Conservation (phyloP, 2,329 filamentous ascomycete species). For the Paraphaeosphaeria sporulosa region DNA sequence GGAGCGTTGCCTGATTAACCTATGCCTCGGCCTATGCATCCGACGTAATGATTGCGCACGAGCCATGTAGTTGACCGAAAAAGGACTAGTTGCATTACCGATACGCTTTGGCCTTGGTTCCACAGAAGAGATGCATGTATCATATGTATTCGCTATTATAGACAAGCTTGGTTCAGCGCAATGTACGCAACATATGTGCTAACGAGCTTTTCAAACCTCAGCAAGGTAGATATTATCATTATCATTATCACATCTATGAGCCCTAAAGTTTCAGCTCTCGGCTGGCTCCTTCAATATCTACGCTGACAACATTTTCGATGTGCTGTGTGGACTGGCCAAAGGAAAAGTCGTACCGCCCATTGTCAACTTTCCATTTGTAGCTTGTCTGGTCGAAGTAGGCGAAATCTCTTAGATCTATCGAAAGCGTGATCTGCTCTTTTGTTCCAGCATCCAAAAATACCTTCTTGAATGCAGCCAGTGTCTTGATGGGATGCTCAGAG, state of each 20-base stretch:
- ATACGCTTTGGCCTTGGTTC: too few species aligned
- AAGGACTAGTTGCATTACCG: background rate
- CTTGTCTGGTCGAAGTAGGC: slow-evolving; percentile 42
- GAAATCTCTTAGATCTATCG: slow-evolving; percentile 34
- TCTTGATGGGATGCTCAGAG: slow-evolving; percentile 66
- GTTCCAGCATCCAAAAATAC: slow-evolving; percentile 66
- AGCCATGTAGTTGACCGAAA: background rate
- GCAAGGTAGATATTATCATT: background rate
- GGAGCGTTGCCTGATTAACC: background rate
- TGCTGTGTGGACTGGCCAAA: slow-evolving; percentile 41
- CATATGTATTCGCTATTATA: too few species aligned
- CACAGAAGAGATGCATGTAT: too few species aligned
- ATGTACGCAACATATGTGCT: too few species aligned
- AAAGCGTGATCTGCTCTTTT: slow-evolving; percentile 63
- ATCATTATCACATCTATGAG: background rate
- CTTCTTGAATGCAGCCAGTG: slow-evolving; percentile 73
- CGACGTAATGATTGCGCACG: background rate
- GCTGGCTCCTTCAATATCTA: slow-evolving; percentile 29
- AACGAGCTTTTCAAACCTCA: background rate
- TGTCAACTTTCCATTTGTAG: slow-evolving; percentile 40
- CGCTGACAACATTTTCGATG: slow-evolving; percentile 32
- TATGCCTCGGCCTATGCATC: background rate
- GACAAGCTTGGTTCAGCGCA: too few species aligned
- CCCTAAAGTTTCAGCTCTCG: slow-evolving; percentile 28
- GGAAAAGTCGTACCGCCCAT: slow-evolving; percentile 40